Base-by-base conservation (phyloP, 2,329 filamentous ascomycete species). In the Chalara sp. region DNA sequence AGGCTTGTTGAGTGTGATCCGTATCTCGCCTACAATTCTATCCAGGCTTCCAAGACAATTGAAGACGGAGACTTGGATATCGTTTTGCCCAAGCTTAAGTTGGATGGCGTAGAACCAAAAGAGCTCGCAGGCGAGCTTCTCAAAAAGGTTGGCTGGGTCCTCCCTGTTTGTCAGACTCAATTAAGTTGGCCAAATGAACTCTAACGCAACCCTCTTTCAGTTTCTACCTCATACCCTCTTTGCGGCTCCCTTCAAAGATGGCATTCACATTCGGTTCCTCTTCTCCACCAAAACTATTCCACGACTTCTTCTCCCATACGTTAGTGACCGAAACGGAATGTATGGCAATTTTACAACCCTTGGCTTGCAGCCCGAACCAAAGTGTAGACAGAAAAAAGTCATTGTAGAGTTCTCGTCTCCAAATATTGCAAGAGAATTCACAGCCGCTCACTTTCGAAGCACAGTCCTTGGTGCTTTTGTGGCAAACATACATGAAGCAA, bases 391-490 rank as follows among this genome's bases (percentile, higher is more conserved):
- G 29, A 47, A 75, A 65, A 70, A 58, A 47, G 63, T 83, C 54
- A 76, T 84, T 47, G 73, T 85, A 52, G 81, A 85, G 62, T 85
- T 84, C 68, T 82, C 79, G 5, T 82, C 79, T 37, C 81, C 81
- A 46, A 84, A 85, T 63, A 84, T 85, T 49, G 81, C 81, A 39
- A 84, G 84, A 65, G 79, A 80, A 32, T 84, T 84, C 68, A 80
- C 83, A 61, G 80, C 79, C 6, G 81, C 80, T 47, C 81, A 85
- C 66, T 66, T 85, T 64, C 73, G 81, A 60, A 82, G 78, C 67
- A 84, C 81, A 46, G 84, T 85, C 62, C 84, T 85, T 51, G 81
- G 81, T 55, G 80, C 80, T 51, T 85, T 84, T 67, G 68, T 84
- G 31, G 72, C 78, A 12, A 84, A 84, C 61, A 66, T 84, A 8